Percentiles rank a stretch among this genome's conserved stretches.
phyloP scores from a whole-genome alignment of 2,329 filamentous ascomycete genomes.

The Talaromyces piceae region DNA sequence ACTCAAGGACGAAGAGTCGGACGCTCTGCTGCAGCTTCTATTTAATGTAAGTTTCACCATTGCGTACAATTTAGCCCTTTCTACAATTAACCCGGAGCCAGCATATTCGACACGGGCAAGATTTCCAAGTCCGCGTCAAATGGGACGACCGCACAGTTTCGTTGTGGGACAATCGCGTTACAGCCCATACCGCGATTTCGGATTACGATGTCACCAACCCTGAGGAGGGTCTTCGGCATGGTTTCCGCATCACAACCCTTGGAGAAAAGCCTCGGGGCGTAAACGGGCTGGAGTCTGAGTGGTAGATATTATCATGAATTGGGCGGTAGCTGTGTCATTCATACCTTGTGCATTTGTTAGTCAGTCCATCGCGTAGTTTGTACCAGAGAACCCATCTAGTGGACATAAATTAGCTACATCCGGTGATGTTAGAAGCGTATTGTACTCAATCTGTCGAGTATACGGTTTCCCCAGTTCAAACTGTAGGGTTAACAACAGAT shows the following conservation, averaged over 20 bases:
- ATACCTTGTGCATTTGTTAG: background rate
- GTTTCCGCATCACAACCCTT: conserved; percentile 22
- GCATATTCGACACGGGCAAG: conserved; percentile 32
- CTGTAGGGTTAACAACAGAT: too few species aligned
- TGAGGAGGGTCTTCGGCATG: conserved; percentile 18
- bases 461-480: too few species aligned
- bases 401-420: too few species aligned
- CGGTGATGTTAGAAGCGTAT: too few species aligned
- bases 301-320: too few species aligned
- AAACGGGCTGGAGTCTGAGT: background rate
- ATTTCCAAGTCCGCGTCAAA: conserved; percentile 26
- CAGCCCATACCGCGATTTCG: conserved; percentile 27
- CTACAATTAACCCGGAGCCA: conserved; percentile 20
- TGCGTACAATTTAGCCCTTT: conserved; percentile 5
- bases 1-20: conserved; percentile 36
- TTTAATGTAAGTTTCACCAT: conserved; percentile 15
- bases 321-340: too few species aligned
- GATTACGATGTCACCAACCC: conserved; percentile 18
- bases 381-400: too few species aligned
- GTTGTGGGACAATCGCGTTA: conserved; percentile 26
- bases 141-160: conserved; percentile 30
- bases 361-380: too few species aligned
- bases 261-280: conserved; percentile 16
- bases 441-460: too few species aligned
- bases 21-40: conserved; percentile 34